Conservation (phyloP, 345 rosid species). For the Citrus sinensis region DNA sequence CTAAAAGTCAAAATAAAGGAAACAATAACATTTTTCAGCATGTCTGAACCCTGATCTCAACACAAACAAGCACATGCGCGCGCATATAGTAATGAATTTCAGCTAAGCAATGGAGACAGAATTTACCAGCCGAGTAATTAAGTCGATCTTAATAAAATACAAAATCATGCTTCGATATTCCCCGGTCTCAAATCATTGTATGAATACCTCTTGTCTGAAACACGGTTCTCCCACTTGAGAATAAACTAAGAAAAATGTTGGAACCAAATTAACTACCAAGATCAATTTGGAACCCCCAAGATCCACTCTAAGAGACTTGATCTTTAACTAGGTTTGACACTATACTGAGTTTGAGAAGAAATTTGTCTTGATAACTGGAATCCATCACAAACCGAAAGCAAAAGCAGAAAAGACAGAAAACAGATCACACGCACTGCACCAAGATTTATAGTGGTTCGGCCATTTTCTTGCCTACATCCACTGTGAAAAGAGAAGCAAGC, state of each 20-base stretch:
- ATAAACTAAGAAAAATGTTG: background rate
- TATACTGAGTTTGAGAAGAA: too few relatives aligned
- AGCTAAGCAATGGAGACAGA: slow-evolving; percentile 8
- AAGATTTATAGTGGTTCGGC: too few relatives aligned
- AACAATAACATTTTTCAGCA: slow-evolving; percentile 11
- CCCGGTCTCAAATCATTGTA: slow-evolving; percentile 88
- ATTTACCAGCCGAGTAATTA: slow-evolving; percentile 67
- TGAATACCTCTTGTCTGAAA: slow-evolving; percentile 96
- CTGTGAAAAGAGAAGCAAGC: too few relatives aligned
- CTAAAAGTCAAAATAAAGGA: slow-evolving; percentile 39
- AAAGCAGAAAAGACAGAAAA: too few relatives aligned
- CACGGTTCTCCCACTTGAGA: slow-evolving; percentile 22
- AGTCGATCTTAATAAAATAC: slow-evolving; percentile 96
- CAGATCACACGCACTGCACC: too few relatives aligned
- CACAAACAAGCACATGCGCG: background rate
- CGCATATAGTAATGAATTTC: slow-evolving; percentile 1
- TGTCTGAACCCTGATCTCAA: background rate
- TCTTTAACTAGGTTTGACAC: too few relatives aligned
- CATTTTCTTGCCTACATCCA: too few relatives aligned
- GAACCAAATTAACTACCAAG: too few relatives aligned
- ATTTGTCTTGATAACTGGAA: too few relatives aligned
- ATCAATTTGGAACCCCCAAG: too few relatives aligned
- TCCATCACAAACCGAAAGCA: too few relatives aligned
- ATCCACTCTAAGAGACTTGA: too few relatives aligned
- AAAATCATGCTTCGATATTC: slow-evolving; percentile 93